Conservation (phyloP, 768 basidiomycete species). For the Paxillus involutus region DNA sequence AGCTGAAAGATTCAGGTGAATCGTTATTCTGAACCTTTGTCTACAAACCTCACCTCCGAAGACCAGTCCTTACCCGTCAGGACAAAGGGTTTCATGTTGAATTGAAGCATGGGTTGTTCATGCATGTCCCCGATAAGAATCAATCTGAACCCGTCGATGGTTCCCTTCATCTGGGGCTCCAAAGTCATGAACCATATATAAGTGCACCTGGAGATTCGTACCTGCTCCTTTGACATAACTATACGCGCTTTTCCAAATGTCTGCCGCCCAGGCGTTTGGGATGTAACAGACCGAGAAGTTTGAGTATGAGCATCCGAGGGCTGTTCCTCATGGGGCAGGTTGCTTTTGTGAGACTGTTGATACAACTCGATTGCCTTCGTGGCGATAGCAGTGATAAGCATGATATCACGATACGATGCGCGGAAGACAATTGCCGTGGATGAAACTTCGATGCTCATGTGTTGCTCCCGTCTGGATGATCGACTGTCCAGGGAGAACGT, state of each 20-base stretch:
- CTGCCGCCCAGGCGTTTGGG: slow-evolving; percentile 6
- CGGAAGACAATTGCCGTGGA: slow-evolving; percentile 86
- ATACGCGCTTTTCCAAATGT: slow-evolving; percentile 41
- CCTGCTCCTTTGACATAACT: slow-evolving; percentile 81
- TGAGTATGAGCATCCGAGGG: slow-evolving; percentile 8
- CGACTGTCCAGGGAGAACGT: slow-evolving; percentile 86
- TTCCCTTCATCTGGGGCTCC: slow-evolving; percentile 66
- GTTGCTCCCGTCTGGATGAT: slow-evolving; percentile 64
- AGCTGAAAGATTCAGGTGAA: slow-evolving; percentile 47
- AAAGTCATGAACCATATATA: slow-evolving; percentile 1
- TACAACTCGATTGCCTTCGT: slow-evolving; percentile 88
- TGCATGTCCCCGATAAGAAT: slow-evolving; percentile 94
- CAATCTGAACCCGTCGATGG: slow-evolving; percentile 88
- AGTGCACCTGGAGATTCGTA: slow-evolving; percentile 28
- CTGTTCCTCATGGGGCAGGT: slow-evolving; percentile 2
- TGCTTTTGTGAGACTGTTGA: slow-evolving; percentile 36
- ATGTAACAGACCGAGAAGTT: slow-evolving; percentile 2
- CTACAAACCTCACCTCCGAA: slow-evolving; percentile 58
- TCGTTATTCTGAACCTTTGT: background rate
- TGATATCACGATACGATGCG: slow-evolving; percentile 94
- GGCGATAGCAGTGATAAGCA: slow-evolving; percentile 80
- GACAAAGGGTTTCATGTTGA: slow-evolving; percentile 83
- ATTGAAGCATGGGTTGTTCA: slow-evolving; percentile 90
- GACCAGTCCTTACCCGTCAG: slow-evolving; percentile 92
- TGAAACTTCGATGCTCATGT: slow-evolving; percentile 81